These are phyloP conservation scores for Rhodotorula sp. DNA, from an alignment of 1,284 basidiomycete species.

Conservation along the genomic window DNA sequence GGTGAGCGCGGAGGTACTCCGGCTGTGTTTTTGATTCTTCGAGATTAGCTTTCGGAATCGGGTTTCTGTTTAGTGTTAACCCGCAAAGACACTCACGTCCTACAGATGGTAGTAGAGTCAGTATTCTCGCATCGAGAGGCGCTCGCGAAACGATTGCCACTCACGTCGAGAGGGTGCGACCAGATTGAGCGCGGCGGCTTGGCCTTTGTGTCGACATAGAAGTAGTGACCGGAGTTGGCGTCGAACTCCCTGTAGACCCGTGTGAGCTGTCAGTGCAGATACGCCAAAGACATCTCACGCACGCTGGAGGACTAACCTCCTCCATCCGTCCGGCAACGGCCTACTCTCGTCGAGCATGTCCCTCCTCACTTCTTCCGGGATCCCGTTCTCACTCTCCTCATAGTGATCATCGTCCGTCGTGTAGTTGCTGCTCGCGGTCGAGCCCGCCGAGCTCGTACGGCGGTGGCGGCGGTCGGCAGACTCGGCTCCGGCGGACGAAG, in stretches of 20 bases:
- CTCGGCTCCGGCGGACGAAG: not conserved
- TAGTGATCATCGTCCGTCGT: conserved; percentile 1
- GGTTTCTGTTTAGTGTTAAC: too few relatives aligned
- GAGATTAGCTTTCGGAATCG: not conserved
- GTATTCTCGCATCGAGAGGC: not conserved
- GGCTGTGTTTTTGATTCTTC: not conserved
- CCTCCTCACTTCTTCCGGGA: conserved; percentile 7
- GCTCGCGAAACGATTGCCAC: not conserved
- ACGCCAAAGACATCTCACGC: too few relatives aligned
- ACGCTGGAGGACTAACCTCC: conserved; percentile 1
- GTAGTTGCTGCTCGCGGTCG: conserved; percentile 3
- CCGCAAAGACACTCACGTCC: not conserved
- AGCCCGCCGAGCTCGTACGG: conserved; percentile 4
- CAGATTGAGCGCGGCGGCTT: conserved; percentile 49
- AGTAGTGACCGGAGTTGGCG: conserved; percentile 23
- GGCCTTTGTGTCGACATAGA: conserved; percentile 43
- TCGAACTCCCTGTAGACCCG: conserved; percentile 16
- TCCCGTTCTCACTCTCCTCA: not conserved
- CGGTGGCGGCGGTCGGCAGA: conserved; percentile 1
- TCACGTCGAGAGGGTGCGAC: conserved; percentile 47
- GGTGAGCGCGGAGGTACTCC: conserved; percentile 17
- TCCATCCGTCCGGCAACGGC: conserved; percentile 28
- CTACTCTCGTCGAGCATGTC: conserved; percentile 20
- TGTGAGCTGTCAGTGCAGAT: not conserved
- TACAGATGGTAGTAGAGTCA: not conserved